Evolutionary conservation across 192 early-diverging fungal genomes (phyloP).

Genomic region (Coemansia aciculifera): DNA sequence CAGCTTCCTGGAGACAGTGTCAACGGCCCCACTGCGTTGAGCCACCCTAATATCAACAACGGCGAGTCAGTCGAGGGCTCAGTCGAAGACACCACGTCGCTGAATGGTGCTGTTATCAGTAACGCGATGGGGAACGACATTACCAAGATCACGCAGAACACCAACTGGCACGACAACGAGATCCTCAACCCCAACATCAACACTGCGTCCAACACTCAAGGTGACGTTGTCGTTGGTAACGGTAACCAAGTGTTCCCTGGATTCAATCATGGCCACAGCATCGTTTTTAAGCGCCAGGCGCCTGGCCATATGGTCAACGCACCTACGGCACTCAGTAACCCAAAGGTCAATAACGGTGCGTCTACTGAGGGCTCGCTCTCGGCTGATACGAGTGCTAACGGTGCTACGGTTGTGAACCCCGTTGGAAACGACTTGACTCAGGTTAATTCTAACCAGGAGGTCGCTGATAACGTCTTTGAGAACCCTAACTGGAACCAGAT

Average conservation of each 20-base stretch:
- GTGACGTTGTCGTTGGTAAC: slow-evolving; percentile 45
- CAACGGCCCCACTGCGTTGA: slow-evolving; percentile 45
- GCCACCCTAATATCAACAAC: slow-evolving; percentile 42
- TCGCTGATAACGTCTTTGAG: slow-evolving; percentile 44
- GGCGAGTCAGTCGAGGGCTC: slow-evolving; percentile 35
- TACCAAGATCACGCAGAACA: slow-evolving; percentile 30
- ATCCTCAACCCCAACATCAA: slow-evolving; percentile 47
- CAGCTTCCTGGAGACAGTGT: slow-evolving; percentile 30
- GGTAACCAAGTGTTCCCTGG: slow-evolving; percentile 35
- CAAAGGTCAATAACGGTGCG: slow-evolving; percentile 43
- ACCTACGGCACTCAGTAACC: slow-evolving; percentile 35
- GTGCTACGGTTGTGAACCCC: slow-evolving; percentile 29
- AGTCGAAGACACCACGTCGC: slow-evolving; percentile 25
- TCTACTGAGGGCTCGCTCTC: slow-evolving; percentile 25
- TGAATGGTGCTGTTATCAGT: slow-evolving; percentile 35
- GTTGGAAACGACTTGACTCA: slow-evolving; percentile 47
- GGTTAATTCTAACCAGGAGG: slow-evolving; percentile 43
- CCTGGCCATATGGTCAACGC: slow-evolving; percentile 38
- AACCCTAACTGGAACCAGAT: slow-evolving; percentile 44
- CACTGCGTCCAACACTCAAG: slow-evolving; percentile 23
- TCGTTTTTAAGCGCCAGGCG: slow-evolving; percentile 32
- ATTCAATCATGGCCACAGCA: not conserved
- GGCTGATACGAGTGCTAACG: slow-evolving; percentile 29
- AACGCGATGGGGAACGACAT: slow-evolving; percentile 34
- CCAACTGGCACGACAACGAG: slow-evolving; percentile 42